phyloP scores from a whole-genome alignment of 2,329 filamentous ascomycete genomes.

The Akanthomyces lecanii region DNA sequence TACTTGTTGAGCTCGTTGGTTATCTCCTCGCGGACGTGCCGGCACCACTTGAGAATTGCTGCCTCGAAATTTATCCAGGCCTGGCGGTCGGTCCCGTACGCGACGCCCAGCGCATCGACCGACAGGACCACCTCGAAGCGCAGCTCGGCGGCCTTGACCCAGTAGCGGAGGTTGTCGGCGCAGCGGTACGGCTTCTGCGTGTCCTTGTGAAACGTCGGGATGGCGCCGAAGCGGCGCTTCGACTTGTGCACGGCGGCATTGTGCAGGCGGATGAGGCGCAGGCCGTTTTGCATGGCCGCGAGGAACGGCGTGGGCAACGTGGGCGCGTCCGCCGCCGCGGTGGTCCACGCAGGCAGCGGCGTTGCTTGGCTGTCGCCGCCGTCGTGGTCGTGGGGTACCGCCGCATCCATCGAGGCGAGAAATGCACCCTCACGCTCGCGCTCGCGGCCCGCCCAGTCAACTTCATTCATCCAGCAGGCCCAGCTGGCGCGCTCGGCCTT shows the following conservation, averaged over 20 bases:
- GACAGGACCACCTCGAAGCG: constrained; percentile 84
- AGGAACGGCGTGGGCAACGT: constrained; percentile 71
- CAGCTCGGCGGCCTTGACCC: constrained; percentile 92
- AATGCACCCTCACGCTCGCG: constrained; percentile 78
- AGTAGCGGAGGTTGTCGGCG: constrained; percentile 91
- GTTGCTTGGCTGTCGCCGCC: constrained; percentile 25
- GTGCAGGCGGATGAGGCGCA: constrained; percentile 80
- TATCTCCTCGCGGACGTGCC: constrained; percentile 77
- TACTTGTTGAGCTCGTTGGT: constrained; percentile 54
- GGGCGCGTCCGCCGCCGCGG: constrained; percentile 34
- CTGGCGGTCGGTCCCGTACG: constrained; percentile 65
- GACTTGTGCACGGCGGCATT: constrained; percentile 85
- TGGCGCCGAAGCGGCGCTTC: constrained; percentile 79
- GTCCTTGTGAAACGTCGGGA: constrained; percentile 86
- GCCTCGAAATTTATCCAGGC: constrained; percentile 80
- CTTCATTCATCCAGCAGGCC: constrained; percentile 78
- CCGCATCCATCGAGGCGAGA: constrained; percentile 60
- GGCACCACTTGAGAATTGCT: constrained; percentile 79
- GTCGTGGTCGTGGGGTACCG: constrained; percentile 39
- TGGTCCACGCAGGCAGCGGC: constrained; percentile 64
- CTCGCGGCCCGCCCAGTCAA: constrained; percentile 72
- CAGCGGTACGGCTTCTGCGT: constrained; percentile 90
- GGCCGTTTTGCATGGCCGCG: constrained; percentile 67
- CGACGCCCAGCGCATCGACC: constrained; percentile 81
- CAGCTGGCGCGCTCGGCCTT: constrained; percentile 65